Conservation (phyloP, 768 basidiomycete species). For the Podaxis sp. region DNA sequence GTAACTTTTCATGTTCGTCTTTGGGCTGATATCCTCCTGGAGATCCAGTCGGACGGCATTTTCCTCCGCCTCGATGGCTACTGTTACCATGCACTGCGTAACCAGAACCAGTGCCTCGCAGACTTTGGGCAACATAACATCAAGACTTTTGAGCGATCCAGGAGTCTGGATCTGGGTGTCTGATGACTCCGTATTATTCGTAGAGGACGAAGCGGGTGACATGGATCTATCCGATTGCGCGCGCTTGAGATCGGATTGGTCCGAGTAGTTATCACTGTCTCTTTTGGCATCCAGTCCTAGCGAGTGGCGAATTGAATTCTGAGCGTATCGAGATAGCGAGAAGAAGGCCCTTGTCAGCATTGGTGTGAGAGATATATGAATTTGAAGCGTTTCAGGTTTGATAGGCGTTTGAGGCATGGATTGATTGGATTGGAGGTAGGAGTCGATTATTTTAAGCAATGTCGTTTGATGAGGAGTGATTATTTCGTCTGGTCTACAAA, state of each 20-base stretch:
- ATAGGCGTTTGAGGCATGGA: slow-evolving; percentile 28
- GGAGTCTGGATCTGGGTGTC: slow-evolving; percentile 3
- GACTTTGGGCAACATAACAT: slow-evolving; percentile 73
- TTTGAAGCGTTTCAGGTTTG: slow-evolving; percentile 31
- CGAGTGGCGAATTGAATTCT: slow-evolving; percentile 48
- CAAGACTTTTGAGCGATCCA: slow-evolving; percentile 32
- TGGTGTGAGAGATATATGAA: slow-evolving; percentile 45
- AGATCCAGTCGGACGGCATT: slow-evolving; percentile 20
- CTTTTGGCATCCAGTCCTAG: slow-evolving; percentile 29
- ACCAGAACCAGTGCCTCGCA: slow-evolving; percentile 81
- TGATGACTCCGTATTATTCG: slow-evolving; percentile 6
- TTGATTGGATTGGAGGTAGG: slow-evolving; percentile 66
- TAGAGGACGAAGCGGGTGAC: slow-evolving; percentile 7
- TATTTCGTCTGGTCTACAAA: slow-evolving; percentile 59
- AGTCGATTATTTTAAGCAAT: slow-evolving; percentile 86
- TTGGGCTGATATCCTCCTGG: slow-evolving; percentile 19
- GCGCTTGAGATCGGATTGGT: slow-evolving; percentile 1
- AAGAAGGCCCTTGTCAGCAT: slow-evolving; percentile 67
- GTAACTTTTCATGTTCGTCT: slow-evolving; percentile 36
- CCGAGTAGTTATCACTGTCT: slow-evolving; percentile 13
- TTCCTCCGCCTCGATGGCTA: slow-evolving; percentile 54
- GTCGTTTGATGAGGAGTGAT: slow-evolving; percentile 85
- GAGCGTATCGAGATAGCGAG: slow-evolving; percentile 57
- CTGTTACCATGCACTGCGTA: slow-evolving; percentile 71
- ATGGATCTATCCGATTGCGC: slow-evolving; percentile 5